Percentiles rank a stretch among this genome's conserved stretches.
These are phyloP conservation scores for Alternaria metachromatica DNA, from an alignment of 2,329 filamentous ascomycete genomes.

Conservation along the genomic window DNA sequence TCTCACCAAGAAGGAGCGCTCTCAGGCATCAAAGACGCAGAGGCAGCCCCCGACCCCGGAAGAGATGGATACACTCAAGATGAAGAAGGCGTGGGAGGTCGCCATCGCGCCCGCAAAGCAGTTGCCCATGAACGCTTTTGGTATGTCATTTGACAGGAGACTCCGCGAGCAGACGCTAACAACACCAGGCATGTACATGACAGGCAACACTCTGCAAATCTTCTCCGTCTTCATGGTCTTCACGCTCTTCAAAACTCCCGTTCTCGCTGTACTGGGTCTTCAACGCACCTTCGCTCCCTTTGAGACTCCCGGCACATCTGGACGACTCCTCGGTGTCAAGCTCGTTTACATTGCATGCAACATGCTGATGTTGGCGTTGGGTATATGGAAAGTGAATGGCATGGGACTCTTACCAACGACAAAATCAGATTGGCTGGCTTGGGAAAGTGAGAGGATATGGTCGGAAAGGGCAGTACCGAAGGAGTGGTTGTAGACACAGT, in stretches of 20 bases:
- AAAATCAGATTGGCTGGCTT: constrained; percentile 95
- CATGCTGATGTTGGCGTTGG: constrained; percentile 79
- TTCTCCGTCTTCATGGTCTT: constrained; percentile 99
- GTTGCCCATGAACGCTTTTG: constrained; percentile 96
- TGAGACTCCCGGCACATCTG: constrained; percentile 79
- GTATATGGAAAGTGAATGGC: constrained; percentile 93
- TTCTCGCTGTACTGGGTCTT: constrained; percentile 81
- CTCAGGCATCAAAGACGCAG: constrained; percentile 48
- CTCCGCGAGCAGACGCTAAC: constrained; percentile 2
- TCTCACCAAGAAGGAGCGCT: constrained; percentile 50
- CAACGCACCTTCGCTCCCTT: constrained; percentile 90
- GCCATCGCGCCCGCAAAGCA: constrained; percentile 92
- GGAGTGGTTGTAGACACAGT: constrained; percentile 39
- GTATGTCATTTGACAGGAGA: constrained; percentile 50
- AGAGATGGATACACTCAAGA: constrained; percentile 93
- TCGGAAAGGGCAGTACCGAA: constrained; percentile 45
- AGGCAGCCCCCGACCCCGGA: constrained; percentile 75
- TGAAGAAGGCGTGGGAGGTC: constrained; percentile 99
- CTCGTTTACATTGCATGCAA: constrained; percentile 88
- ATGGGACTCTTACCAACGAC: constrained; percentile 98
- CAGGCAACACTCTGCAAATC: constrained; percentile 95
- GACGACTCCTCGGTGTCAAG: constrained; percentile 82
- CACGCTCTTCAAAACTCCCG: constrained; percentile 97
- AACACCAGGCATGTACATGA: constrained; percentile 88
- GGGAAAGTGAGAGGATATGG: constrained; percentile 74